These are phyloP conservation scores for Serpula lacrymans DNA, from an alignment of 768 basidiomycete genomes.

Conservation along the genomic window DNA sequence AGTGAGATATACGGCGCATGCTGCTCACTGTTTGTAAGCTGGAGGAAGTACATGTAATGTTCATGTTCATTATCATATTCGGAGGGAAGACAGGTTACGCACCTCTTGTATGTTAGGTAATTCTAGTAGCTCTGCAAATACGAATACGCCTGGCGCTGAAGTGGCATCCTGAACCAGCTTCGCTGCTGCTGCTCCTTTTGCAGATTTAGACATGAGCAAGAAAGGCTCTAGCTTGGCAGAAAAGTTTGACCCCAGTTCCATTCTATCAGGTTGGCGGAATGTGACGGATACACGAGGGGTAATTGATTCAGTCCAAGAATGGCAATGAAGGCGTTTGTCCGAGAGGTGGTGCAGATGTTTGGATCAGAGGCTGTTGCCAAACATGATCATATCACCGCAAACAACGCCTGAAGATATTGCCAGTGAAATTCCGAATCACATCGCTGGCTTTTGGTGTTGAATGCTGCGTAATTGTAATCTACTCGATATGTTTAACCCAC, in stretches of 20 bases:
- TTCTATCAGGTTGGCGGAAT: constrained; percentile 15
- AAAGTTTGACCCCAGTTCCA: constrained; percentile 65
- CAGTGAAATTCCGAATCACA: too few relatives aligned
- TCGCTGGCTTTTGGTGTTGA: too few relatives aligned
- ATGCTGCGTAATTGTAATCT: too few relatives aligned
- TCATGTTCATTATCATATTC: not conserved
- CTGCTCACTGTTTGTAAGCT: constrained; percentile 71
- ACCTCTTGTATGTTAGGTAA: constrained; percentile 84
- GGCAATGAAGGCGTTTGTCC: constrained; percentile 2
- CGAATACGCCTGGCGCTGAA: constrained; percentile 85
- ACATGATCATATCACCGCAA: not conserved
- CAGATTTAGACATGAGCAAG: constrained; percentile 86
- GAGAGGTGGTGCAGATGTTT: constrained; percentile 13
- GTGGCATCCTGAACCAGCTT: constrained; percentile 86
- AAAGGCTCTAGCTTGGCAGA: constrained; percentile 82
- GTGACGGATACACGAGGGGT: not conserved
- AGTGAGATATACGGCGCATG: constrained; percentile 59
- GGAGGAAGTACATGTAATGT: constrained; percentile 7
- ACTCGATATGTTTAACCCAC: too few relatives aligned
- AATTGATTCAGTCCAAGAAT: constrained; percentile 6
- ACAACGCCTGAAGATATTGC: too few relatives aligned
- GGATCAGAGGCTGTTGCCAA: constrained; percentile 9
- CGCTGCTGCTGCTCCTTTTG: constrained; percentile 89
- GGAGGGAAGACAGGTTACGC: constrained; percentile 19
- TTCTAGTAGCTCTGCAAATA: constrained; percentile 87